Conservation (phyloP, 345 rosid genomes). For the Citrus australasica region DNA sequence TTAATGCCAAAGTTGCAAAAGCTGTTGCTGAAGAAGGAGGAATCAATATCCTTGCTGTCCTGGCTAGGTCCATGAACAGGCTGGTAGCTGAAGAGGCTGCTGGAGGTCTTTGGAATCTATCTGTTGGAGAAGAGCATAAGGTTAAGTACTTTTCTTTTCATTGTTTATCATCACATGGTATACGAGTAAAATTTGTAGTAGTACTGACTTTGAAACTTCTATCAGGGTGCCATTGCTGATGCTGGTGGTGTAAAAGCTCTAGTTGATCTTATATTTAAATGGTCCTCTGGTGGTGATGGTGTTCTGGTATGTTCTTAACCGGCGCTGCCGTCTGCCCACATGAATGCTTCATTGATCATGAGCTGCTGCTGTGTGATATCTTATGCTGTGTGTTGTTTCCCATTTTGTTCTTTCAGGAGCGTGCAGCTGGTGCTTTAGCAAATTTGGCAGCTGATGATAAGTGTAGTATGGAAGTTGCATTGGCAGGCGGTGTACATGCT, state of each 20-base stretch:
- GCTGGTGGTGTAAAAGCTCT: slow-evolving; percentile 82
- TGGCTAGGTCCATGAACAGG: slow-evolving; percentile 79
- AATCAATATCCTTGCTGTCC: slow-evolving; percentile 53
- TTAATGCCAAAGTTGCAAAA: slow-evolving; percentile 75
- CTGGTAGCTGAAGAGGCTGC: slow-evolving; percentile 89
- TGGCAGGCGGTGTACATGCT: slow-evolving; percentile 75
- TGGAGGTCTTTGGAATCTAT: slow-evolving; percentile 87
- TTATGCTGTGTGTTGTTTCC: slow-evolving; percentile 5
- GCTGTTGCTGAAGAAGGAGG: slow-evolving; percentile 88
- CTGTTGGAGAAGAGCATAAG: slow-evolving; percentile 93
- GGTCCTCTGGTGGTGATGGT: slow-evolving; percentile 77
- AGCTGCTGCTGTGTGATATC: background rate
- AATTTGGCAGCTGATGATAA: slow-evolving; percentile 88
- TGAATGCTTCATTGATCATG: background rate
- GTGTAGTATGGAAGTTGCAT: slow-evolving; percentile 75
- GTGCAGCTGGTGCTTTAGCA: slow-evolving; percentile 87
- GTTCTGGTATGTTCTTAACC: slow-evolving; percentile 50
- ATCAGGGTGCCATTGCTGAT: slow-evolving; percentile 67
- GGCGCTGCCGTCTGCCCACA: background rate
- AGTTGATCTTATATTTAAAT: slow-evolving; percentile 73
- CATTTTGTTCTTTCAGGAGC: slow-evolving; percentile 50
- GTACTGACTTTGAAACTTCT: slow-evolving; percentile 8
- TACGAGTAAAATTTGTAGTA: background rate
- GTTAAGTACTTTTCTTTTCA: slow-evolving; percentile 22
- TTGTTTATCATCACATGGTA: background rate